These are phyloP conservation scores for Penicillium sp. DNA, from an alignment of 2,329 filamentous ascomycete genomes.

Conservation along the genomic window DNA sequence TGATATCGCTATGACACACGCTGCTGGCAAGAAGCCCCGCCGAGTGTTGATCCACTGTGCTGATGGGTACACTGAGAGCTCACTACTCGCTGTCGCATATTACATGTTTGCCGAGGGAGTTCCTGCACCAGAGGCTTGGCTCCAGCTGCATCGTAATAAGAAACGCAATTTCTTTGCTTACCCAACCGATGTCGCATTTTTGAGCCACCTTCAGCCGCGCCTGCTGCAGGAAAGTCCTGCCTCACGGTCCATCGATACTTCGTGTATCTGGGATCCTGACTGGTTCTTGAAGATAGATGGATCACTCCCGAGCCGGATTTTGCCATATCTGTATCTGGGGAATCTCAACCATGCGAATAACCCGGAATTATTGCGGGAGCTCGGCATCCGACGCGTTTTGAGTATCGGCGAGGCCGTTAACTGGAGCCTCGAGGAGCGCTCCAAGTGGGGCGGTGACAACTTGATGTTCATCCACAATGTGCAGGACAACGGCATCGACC, in stretches of 20 bases:
- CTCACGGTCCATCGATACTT: slow-evolving; percentile 29
- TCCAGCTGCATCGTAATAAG: slow-evolving; percentile 77
- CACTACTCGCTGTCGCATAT: slow-evolving; percentile 86
- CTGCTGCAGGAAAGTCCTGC: slow-evolving; percentile 62
- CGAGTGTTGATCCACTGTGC: slow-evolving; percentile 89
- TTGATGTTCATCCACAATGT: slow-evolving; percentile 81
- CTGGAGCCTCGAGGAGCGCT: slow-evolving; percentile 73
- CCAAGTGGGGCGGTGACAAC: slow-evolving; percentile 76
- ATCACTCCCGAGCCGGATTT: slow-evolving; percentile 82
- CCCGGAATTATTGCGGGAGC: slow-evolving; percentile 72
- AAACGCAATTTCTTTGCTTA: slow-evolving; percentile 96
- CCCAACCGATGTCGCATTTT: slow-evolving; percentile 79
- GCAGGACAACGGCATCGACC: slow-evolving; percentile 96
- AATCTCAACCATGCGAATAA: slow-evolving; percentile 95
- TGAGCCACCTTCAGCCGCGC: slow-evolving; percentile 75
- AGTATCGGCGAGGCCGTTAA: slow-evolving; percentile 88
- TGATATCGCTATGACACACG: slow-evolving; percentile 58
- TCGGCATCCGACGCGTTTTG: slow-evolving; percentile 85
- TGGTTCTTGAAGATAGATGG: slow-evolving; percentile 88
- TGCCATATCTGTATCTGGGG: slow-evolving; percentile 95
- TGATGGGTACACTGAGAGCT: slow-evolving; percentile 95
- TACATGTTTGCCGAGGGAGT: slow-evolving; percentile 87
- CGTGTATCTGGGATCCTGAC: slow-evolving; percentile 58
- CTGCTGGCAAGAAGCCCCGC: slow-evolving; percentile 51
- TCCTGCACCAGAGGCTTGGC: slow-evolving; percentile 82